These are phyloP conservation scores for Ceratocystis alfenasii DNA, from an alignment of 2,329 filamentous ascomycete species.

Conservation along the genomic window DNA sequence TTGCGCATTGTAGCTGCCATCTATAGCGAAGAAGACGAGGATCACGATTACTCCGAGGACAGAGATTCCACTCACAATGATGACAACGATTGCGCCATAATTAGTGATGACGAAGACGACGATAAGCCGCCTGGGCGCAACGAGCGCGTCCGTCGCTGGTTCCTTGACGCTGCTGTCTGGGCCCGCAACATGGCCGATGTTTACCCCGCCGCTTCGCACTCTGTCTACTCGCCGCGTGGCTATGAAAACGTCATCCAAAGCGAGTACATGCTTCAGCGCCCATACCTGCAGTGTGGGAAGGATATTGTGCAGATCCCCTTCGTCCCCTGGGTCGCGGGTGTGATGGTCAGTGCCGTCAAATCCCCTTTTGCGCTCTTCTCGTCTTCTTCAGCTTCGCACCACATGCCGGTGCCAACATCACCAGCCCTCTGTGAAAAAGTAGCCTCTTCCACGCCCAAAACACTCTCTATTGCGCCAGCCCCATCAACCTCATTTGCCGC, in stretches of 20 bases:
- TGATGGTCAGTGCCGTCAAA: conserved; percentile 17
- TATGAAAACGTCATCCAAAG: conserved; percentile 17
- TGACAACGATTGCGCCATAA: conserved; percentile 14
- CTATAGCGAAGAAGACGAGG: conserved; percentile 17
- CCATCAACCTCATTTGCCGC: conserved; percentile 18
- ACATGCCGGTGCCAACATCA: conserved; percentile 15
- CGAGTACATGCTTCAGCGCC: conserved; percentile 19
- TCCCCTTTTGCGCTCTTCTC: conserved; percentile 15
- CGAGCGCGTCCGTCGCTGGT: conserved; percentile 18
- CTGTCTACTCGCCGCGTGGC: conserved; percentile 2
- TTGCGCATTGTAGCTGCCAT: conserved; percentile 21
- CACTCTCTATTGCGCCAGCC: conserved; percentile 13
- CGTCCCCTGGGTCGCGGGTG: conserved; percentile 18
- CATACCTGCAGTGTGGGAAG: conserved; percentile 19
- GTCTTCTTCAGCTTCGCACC: neutral
- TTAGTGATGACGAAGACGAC: conserved; percentile 18
- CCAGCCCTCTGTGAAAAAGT: conserved; percentile 20
- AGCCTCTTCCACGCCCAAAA: conserved; percentile 19
- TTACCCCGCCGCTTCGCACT: conserved; percentile 20
- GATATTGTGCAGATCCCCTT: conserved; percentile 20
- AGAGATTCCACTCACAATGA: neutral
- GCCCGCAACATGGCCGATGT: conserved; percentile 19
- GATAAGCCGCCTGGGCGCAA: conserved; percentile 11
- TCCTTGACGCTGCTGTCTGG: conserved; percentile 18
- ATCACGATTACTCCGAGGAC: neutral